Evolutionary conservation across 306 rosid genomes (phyloP).

Genomic region (Astragalus membranaceus): DNA sequence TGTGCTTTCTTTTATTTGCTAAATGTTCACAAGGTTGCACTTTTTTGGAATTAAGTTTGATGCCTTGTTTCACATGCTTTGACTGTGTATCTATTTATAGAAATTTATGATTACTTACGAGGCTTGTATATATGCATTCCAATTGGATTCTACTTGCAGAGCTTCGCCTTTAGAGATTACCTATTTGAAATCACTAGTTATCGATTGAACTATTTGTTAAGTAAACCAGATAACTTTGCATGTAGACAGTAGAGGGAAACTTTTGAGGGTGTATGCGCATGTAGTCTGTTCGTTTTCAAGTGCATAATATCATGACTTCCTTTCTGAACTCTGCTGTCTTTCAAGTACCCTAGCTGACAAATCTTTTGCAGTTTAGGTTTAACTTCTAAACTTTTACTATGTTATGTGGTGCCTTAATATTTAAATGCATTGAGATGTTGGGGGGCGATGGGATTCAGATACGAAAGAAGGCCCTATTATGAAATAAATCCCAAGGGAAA

Average conservation of each 20-base stretch:
- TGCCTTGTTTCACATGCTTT: conserved; percentile 6
- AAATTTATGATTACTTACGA: neutral
- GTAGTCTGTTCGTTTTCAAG: conserved; percentile 7
- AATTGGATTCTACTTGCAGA: neutral
- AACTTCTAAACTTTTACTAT: neutral
- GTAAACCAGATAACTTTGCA: conserved; percentile 9
- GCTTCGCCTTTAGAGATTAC: conserved; percentile 7
- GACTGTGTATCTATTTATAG: neutral
- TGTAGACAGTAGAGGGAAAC: neutral
- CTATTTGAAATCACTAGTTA: neutral
- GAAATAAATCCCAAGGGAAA: neutral
- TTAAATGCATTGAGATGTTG: neutral
- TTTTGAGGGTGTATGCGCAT: conserved; percentile 5
- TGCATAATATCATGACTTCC: neutral
- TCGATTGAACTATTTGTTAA: conserved; percentile 5
- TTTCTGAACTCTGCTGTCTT: conserved; percentile 10
- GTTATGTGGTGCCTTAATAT: neutral
- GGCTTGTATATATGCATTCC: neutral
- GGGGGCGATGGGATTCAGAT: neutral
- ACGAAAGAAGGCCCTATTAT: neutral
- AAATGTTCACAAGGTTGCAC: conserved; percentile 11
- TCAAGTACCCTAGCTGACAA: neutral
- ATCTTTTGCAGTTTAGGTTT: neutral
- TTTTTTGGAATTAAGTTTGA: conserved; percentile 9
- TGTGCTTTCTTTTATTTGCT: neutral